Base-by-base conservation (phyloP, 2,329 filamentous ascomycete genomes). In the Apiospora phragmitis region DNA sequence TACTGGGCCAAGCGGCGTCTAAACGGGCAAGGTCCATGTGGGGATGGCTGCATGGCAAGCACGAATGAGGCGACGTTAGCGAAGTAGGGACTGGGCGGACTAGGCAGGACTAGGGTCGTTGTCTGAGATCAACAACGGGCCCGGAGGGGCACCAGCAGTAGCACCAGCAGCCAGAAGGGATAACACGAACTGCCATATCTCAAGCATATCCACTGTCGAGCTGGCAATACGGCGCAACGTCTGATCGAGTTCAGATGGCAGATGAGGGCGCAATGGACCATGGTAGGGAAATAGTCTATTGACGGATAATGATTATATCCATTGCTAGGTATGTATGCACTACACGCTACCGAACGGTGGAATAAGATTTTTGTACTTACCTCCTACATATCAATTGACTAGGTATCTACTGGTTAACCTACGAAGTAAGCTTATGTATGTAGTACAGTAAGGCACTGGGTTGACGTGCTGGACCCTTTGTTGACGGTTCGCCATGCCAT, bases 31-130 rank as follows among this genome's bases (percentile, higher is more conserved):
- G 55, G 55, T 21, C 55, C 21, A 62, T 38, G 55, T 62, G 55
- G 55, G 32, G 55, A 62, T 35, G 32, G 55, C 55, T 62, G 55
- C 51, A 59, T 59, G 55, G 55, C 32, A 62, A 62, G 55, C 55
- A 62, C 55, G 55, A 62, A 62, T 62, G 32, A 62, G 55, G 32
- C 55, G 55, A n/a, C 55, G 55, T 21, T 62, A n/a, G 55, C 32
- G 55, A 11, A 6, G 18, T 62, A 38, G 55, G 55, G 32, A 21
- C 47, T 51, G 38, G 38, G 38, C 38, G 24, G 12, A 41, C 47
- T 26, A 26, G 7, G 45, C n/a, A 47, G 2, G 18, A n/a, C 8
- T 16, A 24, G 45, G 45, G 49, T 24, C 38, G 38, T 12, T 41
- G 38, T 24, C 47, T 49, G n/a, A n/a, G 43, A 47, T 47, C 43